Evolutionary conservation across 192 early-diverging fungal species (phyloP).

Genomic region (Rhizoclosmatium globosum): DNA sequence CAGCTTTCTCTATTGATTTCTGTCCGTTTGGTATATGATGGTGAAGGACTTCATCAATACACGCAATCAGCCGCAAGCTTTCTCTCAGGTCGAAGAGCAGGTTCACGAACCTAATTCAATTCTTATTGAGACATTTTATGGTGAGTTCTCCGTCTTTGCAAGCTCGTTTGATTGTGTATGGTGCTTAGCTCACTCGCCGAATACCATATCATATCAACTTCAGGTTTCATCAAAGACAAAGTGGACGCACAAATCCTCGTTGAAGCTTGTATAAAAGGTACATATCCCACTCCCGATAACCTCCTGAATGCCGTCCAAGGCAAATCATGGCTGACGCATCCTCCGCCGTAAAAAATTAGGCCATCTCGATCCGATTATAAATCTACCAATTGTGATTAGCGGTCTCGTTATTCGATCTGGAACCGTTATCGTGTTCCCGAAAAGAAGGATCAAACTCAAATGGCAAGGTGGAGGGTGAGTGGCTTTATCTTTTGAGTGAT

Average conservation of each 20-base stretch:
- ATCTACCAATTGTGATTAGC: constrained; percentile 15
- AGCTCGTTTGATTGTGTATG: too few species aligned
- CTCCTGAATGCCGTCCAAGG: neutral
- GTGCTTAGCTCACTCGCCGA: neutral
- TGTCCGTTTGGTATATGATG: too few species aligned
- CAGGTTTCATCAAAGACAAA: constrained; percentile 11
- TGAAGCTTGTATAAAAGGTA: neutral
- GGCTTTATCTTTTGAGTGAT: neutral
- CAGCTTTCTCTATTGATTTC: too few species aligned
- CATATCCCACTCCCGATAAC: too few species aligned
- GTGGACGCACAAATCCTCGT: constrained; percentile 16
- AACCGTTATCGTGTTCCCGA: constrained; percentile 37
- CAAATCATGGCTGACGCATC: neutral
- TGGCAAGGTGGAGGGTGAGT: constrained; percentile 22
- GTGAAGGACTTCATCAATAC: too few species aligned
- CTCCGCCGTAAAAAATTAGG: neutral
- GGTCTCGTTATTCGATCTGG: constrained; percentile 25
- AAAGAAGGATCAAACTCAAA: neutral
- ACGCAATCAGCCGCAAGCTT: too few species aligned
- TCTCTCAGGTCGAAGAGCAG: too few species aligned
- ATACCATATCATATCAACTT: neutral
- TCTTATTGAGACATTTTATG: constrained; percentile 21
- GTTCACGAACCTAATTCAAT: constrained; percentile 6
- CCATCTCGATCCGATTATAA: constrained; percentile 6
- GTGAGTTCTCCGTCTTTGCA: neutral